Evolutionary conservation across 164 flowering plant species (phyloP), one percentile per base, ranked within the genome.

Genomic region (Taxillus chinensis): DNA sequence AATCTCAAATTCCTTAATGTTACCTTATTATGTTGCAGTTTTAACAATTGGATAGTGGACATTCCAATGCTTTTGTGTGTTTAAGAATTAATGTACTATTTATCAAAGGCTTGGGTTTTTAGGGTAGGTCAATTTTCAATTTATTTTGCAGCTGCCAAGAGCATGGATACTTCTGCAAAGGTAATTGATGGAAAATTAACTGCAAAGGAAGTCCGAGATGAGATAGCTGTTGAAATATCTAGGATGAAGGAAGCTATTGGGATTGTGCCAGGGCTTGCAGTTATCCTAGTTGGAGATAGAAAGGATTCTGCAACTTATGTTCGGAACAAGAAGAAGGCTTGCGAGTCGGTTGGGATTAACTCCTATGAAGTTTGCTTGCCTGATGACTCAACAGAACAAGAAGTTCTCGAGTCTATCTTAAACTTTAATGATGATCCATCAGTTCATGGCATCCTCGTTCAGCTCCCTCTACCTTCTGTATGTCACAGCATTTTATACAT

Each of bases 361-460:
- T 90, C 95, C 10, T 82, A 77, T 70, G 95, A 89, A 74, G 90
- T 77, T 53, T 48, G 54, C 55, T 78, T 95, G 73, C 79, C 96
- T 0, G 95, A 81, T 59, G 79, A 80, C 62, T 66, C 82, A 37
- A 60, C 86, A 0, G 99, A 95, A 66, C 60, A 82, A 69, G 95
- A 91, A 63, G 90, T 95, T 40, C 80, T 95, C 43, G 72, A 81
- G 59, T 64, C 45, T 63, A 79, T 91, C 16, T 65, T 80, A 5
- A 69, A 57, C 45, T 95, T 89, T 72, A 95, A 91, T 69, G 79
- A 71, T 41, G 89, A 90, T 76, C 83, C 91, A 51, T 57, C 82
- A 3, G 84, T 91, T 65, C 96, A 91, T 74, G 99, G 97, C 45
- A 91, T 95, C 67, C 93, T 91, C 69, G 91, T 95, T 72, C 99